phyloP scores from a whole-genome alignment of 371 early-diverging fungal genomes.

The Mucor piriformis region DNA sequence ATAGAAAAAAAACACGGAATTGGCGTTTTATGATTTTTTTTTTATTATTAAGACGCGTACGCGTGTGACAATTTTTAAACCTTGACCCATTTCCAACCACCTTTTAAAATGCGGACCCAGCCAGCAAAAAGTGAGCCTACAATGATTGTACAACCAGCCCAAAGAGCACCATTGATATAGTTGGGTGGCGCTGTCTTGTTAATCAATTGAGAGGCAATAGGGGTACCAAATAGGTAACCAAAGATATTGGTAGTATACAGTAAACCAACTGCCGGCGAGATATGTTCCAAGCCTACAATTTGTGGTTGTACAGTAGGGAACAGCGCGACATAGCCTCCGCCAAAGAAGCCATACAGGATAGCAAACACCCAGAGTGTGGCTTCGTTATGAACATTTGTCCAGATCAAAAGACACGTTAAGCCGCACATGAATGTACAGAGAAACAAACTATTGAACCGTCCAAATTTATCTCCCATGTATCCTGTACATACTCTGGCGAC shows the following conservation, averaged over 20 bases:
- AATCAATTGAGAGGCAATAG: slow-evolving; percentile 50
- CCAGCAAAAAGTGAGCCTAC: slow-evolving; percentile 35
- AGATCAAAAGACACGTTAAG: slow-evolving; percentile 32
- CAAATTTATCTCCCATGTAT: slow-evolving; percentile 52
- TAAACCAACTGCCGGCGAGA: slow-evolving; percentile 57
- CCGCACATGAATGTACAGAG: slow-evolving; percentile 49
- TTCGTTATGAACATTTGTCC: slow-evolving; percentile 42
- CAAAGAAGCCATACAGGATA: slow-evolving; percentile 51
- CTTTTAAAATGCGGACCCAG: slow-evolving; percentile 30
- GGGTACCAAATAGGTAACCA: slow-evolving; percentile 59
- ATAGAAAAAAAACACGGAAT: background rate
- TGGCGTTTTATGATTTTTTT: background rate
- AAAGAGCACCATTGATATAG: slow-evolving; percentile 37
- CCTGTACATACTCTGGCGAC: slow-evolving; percentile 51
- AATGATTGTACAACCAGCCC: slow-evolving; percentile 33
- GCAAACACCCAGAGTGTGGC: slow-evolving; percentile 40
- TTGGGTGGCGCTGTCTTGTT: slow-evolving; percentile 32
- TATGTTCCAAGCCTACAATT: slow-evolving; percentile 50
- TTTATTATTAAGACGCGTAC: background rate
- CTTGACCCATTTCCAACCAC: slow-evolving; percentile 26
- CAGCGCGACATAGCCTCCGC: slow-evolving; percentile 57
- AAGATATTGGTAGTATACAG: slow-evolving; percentile 54
- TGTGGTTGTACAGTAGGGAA: slow-evolving; percentile 57
- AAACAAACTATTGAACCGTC: slow-evolving; percentile 56
- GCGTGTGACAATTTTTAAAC: slow-evolving; percentile 9